phyloP scores from a whole-genome alignment of 108 stramenopile genomes.

The Skeletonema potamos region DNA sequence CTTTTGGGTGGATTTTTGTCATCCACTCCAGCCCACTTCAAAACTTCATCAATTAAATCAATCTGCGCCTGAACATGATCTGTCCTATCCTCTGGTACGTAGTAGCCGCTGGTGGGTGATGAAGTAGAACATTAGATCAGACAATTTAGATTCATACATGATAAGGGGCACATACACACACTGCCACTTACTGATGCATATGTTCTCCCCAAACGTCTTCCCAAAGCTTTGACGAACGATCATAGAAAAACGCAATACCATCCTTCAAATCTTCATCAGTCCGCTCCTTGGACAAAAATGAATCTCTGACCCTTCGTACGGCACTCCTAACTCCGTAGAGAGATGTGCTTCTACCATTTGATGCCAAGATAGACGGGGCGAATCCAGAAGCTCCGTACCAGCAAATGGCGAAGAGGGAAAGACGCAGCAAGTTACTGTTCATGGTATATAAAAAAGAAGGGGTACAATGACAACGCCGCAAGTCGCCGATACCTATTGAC shows the following conservation, averaged over 20 bases:
- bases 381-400: background rate
- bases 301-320: constrained; percentile 59
- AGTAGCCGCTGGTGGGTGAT: constrained; percentile 61
- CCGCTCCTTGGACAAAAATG: constrained; percentile 65
- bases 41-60: constrained; percentile 91
- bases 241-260: constrained; percentile 96
- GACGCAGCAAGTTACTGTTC: background rate
- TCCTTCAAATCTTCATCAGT: constrained; percentile 86
- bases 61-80: constrained; percentile 87
- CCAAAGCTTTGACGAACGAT: constrained; percentile 90
- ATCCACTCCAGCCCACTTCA: constrained; percentile 81
- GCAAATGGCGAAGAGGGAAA: background rate
- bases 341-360: constrained; percentile 1
- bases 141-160: background rate
- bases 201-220: constrained; percentile 94
- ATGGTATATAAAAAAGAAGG: background rate
- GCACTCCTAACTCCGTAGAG: constrained; percentile 42
- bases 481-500: no score
- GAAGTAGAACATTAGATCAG: background rate
- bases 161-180: background rate
- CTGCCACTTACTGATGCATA: constrained; percentile 65
- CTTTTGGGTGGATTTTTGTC: constrained; percentile 19
- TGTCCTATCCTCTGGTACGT: constrained; percentile 75
- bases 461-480: no score
- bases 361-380: background rate